Evolutionary conservation across 805 yeast genomes (phyloP), one percentile per base, ranked within the genome.

Genomic region (Lipomyces mesembrius): DNA sequence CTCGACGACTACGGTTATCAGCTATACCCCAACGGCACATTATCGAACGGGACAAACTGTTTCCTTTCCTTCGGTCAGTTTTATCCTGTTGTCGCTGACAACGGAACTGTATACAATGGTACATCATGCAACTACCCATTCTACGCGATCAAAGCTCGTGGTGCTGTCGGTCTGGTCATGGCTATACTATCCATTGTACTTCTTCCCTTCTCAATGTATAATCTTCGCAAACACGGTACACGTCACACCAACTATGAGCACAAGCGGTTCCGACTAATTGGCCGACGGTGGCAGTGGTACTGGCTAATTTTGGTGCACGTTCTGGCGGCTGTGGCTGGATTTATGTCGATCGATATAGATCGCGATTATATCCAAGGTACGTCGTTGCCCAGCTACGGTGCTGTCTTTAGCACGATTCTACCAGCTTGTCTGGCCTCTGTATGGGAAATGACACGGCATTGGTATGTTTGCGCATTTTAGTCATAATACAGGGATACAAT

Each of bases 241-340:
- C 73, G 57, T 54, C 68, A 63, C 55, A 34, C 54, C 20, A 35
- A 60, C 6, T 58, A 61, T 35, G 74, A 74, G 60, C 67, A 71
- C 37, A 68, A 66, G 43, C 67, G 69, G 25, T 75, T 68, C 59
- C 63, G 76, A 37, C 59, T 64, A 12, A 25, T 73, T 35, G 66
- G 74, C 20, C 62, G 77, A 7, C 67, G 73, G 49, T 73, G 75
- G 74, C 77, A 73, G 37, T 75, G 77, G 77, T 74, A 75, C 60
- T 74, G 77, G 75, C 66, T 73, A 52, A 37, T 75, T 20, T 49
- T 75, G 6, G 56, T 72, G 29, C 75, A 74, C 27, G 70, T 66
- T 8, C 58, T 75, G 56, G 35, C 64, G n/a, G 71, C 72, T 27
- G 68, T 72, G 29, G 74, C 77, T 3, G 77, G 77, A 52, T 75